Evolutionary conservation across 2,329 filamentous ascomycete species (phyloP).

Genomic region (Ophiognomonia clavigignenti-juglandacearum): DNA sequence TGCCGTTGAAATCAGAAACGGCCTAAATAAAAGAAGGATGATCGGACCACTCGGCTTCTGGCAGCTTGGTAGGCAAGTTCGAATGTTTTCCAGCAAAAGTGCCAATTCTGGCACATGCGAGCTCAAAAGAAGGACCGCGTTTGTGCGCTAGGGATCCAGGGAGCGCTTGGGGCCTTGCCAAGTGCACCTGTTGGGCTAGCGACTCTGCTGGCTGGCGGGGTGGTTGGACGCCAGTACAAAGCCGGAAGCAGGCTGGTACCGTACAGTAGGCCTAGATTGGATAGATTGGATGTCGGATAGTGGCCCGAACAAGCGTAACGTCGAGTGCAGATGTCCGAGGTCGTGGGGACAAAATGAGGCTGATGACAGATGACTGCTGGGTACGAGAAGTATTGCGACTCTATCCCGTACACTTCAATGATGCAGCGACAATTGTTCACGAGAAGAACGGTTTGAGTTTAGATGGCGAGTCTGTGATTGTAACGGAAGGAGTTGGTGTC

Average conservation of each 20-base stretch:
- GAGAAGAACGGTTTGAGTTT: constrained; percentile 4
- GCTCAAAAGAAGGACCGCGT: neutral
- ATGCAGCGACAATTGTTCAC: neutral
- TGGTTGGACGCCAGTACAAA: too few relatives aligned
- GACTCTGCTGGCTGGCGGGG: neutral
- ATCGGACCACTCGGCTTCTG: neutral
- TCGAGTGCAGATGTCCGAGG: too few relatives aligned
- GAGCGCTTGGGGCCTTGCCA: neutral
- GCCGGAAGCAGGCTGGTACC: neutral
- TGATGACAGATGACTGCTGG: too few relatives aligned
- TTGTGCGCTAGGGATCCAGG: neutral
- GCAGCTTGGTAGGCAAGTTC: neutral
- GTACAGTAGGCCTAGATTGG: neutral
- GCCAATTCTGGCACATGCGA: neutral
- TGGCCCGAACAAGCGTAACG: too few relatives aligned
- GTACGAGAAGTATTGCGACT: too few relatives aligned
- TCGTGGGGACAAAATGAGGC: too few relatives aligned
- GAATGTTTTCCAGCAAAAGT: neutral
- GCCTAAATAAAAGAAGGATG: neutral
- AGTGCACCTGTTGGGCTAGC: neutral
- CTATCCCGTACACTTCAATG: too few relatives aligned
- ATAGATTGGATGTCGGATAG: neutral
- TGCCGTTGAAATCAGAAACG: neutral
- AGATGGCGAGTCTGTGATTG: constrained; percentile 4
- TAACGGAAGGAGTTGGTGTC: neutral